These are phyloP conservation scores for Leishmania turanica DNA, from an alignment of 208 protist genomes.

Conservation along the genomic window DNA sequence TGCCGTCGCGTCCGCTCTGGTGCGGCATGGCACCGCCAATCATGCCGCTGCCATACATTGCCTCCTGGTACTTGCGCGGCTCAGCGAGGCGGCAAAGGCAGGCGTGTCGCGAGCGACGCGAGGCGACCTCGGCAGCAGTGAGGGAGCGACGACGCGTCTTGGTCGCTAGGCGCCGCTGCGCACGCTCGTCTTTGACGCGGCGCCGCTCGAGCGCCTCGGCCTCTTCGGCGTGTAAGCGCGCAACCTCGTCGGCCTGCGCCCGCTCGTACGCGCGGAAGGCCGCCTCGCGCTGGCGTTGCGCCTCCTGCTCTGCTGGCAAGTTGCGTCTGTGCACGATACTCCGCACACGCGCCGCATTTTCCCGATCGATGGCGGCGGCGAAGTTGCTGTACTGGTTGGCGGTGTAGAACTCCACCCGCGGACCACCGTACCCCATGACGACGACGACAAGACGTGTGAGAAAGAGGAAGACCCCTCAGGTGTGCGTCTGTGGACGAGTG, in stretches of 20 bases:
- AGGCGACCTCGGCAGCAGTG: slow-evolving; percentile 20
- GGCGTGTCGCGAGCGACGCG: slow-evolving; percentile 20
- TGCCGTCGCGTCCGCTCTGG: slow-evolving; percentile 33
- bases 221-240: slow-evolving; percentile 19
- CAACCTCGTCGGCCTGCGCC: slow-evolving; percentile 27
- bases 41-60: slow-evolving; percentile 32
- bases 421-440: slow-evolving; percentile 59
- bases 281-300: slow-evolving; percentile 31
- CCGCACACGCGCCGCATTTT: slow-evolving; percentile 61
- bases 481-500: slow-evolving; percentile 1
- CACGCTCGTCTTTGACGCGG: slow-evolving; percentile 29
- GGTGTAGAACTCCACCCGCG: slow-evolving; percentile 69
- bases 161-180: slow-evolving; percentile 13
- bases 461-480: background rate
- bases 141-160: slow-evolving; percentile 6
- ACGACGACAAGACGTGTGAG: background rate
- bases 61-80: slow-evolving; percentile 35
- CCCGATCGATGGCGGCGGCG: slow-evolving; percentile 54
- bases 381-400: slow-evolving; percentile 64
- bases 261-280: slow-evolving; percentile 34
- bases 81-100: slow-evolving; percentile 52
- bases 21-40: slow-evolving; percentile 55
- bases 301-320: slow-evolving; percentile 23
- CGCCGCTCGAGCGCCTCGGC: slow-evolving; percentile 31
- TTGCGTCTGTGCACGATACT: slow-evolving; percentile 40